These are phyloP conservation scores for Blastobotrys serpentis DNA, from an alignment of 1,139 yeast species.

Conservation along the genomic window DNA sequence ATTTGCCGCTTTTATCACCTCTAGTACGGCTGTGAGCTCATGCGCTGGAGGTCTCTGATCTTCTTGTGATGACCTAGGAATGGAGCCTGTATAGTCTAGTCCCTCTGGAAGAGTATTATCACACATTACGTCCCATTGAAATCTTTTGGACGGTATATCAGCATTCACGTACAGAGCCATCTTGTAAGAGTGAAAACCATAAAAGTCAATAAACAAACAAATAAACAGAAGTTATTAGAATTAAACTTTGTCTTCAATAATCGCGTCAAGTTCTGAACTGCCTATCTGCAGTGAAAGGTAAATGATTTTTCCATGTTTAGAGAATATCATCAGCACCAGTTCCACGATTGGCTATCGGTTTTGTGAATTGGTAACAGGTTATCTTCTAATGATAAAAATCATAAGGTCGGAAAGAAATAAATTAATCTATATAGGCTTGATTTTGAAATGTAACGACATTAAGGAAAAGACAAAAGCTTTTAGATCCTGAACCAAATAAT, in stretches of 20 bases:
- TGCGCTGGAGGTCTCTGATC: background rate
- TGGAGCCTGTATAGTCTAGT: background rate
- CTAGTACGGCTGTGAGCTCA: background rate
- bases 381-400: background rate
- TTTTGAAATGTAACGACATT: slow-evolving; percentile 46
- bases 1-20: background rate
- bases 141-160: background rate
- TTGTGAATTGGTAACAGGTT: too few species aligned
- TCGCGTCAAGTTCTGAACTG: too few species aligned
- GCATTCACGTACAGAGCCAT: background rate
- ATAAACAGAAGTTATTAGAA: background rate
- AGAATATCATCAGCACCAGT: too few species aligned
- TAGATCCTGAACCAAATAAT: slow-evolving; percentile 46
- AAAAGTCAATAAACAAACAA: too few species aligned
- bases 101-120: background rate
- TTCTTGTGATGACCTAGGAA: background rate
- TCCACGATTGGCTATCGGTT: too few species aligned
- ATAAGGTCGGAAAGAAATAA: background rate
- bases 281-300: too few species aligned
- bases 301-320: too few species aligned
- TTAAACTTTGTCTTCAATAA: background rate
- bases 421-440: slow-evolving; percentile 23
- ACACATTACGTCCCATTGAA: background rate
- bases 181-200: too few species aligned
- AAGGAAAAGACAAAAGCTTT: slow-evolving; percentile 47